These are phyloP conservation scores for Fusarium piperis DNA, from an alignment of 2,329 filamentous ascomycete genomes.

Conservation along the genomic window DNA sequence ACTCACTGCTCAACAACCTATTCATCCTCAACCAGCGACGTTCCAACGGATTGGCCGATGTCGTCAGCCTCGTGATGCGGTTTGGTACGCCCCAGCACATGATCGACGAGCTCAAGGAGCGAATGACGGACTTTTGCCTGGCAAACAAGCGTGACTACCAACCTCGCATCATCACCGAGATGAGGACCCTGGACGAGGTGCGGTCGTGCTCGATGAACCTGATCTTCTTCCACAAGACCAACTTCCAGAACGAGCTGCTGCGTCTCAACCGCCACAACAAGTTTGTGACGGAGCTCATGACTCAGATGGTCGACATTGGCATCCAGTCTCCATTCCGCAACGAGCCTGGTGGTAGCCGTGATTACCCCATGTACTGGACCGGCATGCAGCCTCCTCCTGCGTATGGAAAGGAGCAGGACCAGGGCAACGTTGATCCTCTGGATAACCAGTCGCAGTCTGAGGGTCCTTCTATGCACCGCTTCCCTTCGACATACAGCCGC, in stretches of 20 bases:
- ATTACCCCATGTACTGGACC: constrained; percentile 70
- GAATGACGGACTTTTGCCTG: constrained; percentile 84
- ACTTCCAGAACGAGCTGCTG: constrained; percentile 93
- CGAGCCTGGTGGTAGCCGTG: constrained; percentile 74
- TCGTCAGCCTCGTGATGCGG: constrained; percentile 83
- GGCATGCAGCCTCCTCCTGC: constrained; percentile 49
- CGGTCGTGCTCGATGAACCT: constrained; percentile 90
- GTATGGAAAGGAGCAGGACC: constrained; percentile 44
- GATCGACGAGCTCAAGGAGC: constrained; percentile 82
- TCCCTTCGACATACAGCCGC: constrained; percentile 24
- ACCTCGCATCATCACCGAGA: constrained; percentile 84
- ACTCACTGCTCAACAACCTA: constrained; percentile 89
- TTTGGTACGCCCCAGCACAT: constrained; percentile 87
- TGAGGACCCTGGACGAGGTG: constrained; percentile 81
- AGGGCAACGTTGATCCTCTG: constrained; percentile 14
- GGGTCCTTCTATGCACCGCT: constrained; percentile 18
- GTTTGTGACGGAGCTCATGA: constrained; percentile 91
- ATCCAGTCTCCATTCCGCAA: constrained; percentile 78
- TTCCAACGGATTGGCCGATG: constrained; percentile 87
- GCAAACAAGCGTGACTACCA: constrained; percentile 92
- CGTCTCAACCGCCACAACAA: constrained; percentile 92
- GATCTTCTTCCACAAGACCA: constrained; percentile 97
- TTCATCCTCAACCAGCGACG: constrained; percentile 96
- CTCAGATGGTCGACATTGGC: constrained; percentile 82
- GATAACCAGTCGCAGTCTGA: constrained; percentile 23